Evolutionary conservation across 257 asterid species (phyloP), one percentile per base, ranked within the genome.

Genomic region (Perilla frutescens): DNA sequence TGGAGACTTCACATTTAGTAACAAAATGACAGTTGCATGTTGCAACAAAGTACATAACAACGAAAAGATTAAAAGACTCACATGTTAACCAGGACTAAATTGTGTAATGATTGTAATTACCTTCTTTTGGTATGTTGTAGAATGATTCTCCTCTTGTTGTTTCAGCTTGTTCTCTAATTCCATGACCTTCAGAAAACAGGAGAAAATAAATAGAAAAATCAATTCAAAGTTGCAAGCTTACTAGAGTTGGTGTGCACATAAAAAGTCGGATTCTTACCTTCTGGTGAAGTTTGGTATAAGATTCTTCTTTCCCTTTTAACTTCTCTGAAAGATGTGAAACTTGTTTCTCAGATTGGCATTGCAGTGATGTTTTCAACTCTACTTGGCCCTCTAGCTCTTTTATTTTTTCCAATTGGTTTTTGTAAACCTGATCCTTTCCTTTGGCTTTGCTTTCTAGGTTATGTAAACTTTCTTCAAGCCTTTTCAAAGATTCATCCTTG

Each of bases 91-190:
- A 61, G 14, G 53, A 41, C 14, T 8, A 62, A 15, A 62, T n/a
- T 13, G 29, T 31, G 26, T 20, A 6, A 49, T 11, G 6, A 63
- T 62, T 8, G 8, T 1, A 41, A 15, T 62, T 63, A 91, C 98
- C 98, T 89, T 91, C 78, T 87, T 81, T 77, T 83, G 90, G 83
- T 86, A 77, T 34, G 84, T 62, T 56, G 83, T 84, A 44, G 85
- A 81, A 68, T 87, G 89, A 37, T 61, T 71, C 60, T 87, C 90
- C 41, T 81, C 87, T 74, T 80, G 82, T 45, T 85, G 90, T 62
- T 87, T 87, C 60, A 90, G 87, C 83, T 87, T 88, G 82, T 84
- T 87, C 89, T 91, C 96, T 32, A 91, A 86, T 61, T 91, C 93
- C 67, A 69, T 62, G 29, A 90, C 86, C 99, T 94, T 79, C 78